Conservation (phyloP, 1,139 yeast genomes). For the Suhomyces wounanorum region DNA sequence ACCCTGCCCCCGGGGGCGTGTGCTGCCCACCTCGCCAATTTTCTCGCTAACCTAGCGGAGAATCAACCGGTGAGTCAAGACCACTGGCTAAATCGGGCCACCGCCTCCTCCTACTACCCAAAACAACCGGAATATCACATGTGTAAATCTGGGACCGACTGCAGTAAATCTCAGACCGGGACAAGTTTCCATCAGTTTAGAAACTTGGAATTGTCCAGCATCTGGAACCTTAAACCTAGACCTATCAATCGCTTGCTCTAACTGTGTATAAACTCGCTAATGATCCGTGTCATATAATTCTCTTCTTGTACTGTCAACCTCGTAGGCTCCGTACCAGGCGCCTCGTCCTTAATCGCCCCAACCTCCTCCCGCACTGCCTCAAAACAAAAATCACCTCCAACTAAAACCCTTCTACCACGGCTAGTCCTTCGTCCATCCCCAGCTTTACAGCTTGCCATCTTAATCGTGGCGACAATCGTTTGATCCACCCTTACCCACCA, state of each 20-base stretch:
- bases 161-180: neutral
- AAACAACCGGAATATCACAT: neutral
- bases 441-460: neutral
- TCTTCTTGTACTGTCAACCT: neutral
- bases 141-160: neutral
- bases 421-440: conserved; percentile 1
- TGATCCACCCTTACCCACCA: neutral
- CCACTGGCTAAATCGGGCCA: neutral
- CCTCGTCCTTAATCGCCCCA: neutral
- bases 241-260: too few relatives aligned
- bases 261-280: too few relatives aligned
- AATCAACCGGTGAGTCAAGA: neutral
- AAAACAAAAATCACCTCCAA: conserved; percentile 3
- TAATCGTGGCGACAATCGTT: neutral
- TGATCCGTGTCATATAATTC: neutral
- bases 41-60: neutral
- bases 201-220: too few relatives aligned
- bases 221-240: too few relatives aligned
- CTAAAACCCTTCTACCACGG: conserved; percentile 1
- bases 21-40: neutral
- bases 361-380: conserved; percentile 6
- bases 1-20: neutral
- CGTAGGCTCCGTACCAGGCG: neutral
- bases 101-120: too few relatives aligned
- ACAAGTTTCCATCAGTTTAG: neutral